Evolutionary conservation across 163 green algal species (phyloP).

Genomic region (Coccomyxa subellipsoidea): DNA sequence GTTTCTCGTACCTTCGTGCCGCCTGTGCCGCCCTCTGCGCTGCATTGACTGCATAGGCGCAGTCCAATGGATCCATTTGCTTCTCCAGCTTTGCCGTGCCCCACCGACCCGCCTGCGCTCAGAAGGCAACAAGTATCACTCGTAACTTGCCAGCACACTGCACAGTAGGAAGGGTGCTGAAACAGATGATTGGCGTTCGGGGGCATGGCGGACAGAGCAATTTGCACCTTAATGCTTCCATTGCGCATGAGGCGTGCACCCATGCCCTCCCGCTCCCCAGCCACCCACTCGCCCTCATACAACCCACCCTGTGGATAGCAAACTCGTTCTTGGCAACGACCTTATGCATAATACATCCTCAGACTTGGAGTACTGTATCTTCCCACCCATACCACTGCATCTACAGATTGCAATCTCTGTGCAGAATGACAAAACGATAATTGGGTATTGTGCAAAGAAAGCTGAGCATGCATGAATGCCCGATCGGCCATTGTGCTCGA

Average conservation of each 20-base stretch:
- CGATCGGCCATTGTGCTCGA: no score
- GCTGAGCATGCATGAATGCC: no score
- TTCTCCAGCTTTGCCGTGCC: neutral
- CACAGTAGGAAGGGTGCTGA: neutral
- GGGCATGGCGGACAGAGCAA: neutral
- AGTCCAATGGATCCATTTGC: neutral
- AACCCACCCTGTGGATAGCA: neutral
- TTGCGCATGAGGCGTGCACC: neutral
- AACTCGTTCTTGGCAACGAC: neutral
- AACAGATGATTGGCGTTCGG: neutral
- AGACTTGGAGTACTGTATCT: neutral
- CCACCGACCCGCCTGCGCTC: neutral
- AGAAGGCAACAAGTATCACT: neutral
- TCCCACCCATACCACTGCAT: neutral
- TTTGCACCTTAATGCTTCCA: neutral
- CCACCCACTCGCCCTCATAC: conserved; percentile 5
- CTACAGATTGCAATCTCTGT: no score
- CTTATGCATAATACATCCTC: neutral
- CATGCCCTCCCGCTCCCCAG: neutral
- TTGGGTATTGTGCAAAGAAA: no score
- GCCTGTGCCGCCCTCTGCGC: neutral
- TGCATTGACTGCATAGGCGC: neutral
- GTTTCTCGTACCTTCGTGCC: neutral
- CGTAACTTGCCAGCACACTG: neutral
- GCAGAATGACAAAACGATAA: no score